A percentile compares a stretch with the other conserved stretches of the same genome.
phyloP scores from a whole-genome alignment of 495 filamentous ascomycete genomes.

The Daldinia grandis region DNA sequence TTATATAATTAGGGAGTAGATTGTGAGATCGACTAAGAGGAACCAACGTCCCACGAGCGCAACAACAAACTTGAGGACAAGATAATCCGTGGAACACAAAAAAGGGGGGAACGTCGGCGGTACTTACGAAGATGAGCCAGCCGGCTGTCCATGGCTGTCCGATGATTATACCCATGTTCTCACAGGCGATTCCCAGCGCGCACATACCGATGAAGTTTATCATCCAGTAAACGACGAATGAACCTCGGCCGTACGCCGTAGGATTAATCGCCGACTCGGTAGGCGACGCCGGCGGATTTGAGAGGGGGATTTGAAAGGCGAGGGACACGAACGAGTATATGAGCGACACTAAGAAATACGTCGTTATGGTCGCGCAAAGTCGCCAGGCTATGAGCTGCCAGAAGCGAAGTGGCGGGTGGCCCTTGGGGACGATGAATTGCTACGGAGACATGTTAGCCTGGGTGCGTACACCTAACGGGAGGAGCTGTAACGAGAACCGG shows the following conservation, averaged over 20 bases:
- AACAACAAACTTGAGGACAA: neutral
- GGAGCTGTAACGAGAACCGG: neutral
- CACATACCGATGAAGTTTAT: conserved; percentile 76
- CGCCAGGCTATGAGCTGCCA: conserved; percentile 70
- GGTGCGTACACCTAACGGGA: neutral
- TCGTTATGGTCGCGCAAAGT: conserved; percentile 63
- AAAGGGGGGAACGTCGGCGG: neutral
- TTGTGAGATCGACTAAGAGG: neutral
- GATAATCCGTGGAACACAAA: neutral
- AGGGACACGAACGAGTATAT: conserved; percentile 72
- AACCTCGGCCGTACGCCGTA: conserved; percentile 67
- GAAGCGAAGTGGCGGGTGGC: conserved; percentile 67
- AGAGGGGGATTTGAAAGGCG: conserved; percentile 72
- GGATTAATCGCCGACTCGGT: conserved; percentile 56
- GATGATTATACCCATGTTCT: conserved; percentile 76
- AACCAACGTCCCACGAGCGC: neutral
- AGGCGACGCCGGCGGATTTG: conserved; percentile 53
- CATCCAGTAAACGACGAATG: conserved; percentile 79
- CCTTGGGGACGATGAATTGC: conserved; percentile 41
- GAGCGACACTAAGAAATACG: conserved; percentile 73
- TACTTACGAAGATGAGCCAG: conserved; percentile 69
- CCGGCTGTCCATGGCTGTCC: conserved; percentile 73
- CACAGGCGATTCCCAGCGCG: conserved; percentile 71
- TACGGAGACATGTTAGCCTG: conserved; percentile 7
- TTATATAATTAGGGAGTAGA: neutral